Base-by-base conservation (phyloP, 139 green algal species). In the Ettlia oleoabundans region DNA sequence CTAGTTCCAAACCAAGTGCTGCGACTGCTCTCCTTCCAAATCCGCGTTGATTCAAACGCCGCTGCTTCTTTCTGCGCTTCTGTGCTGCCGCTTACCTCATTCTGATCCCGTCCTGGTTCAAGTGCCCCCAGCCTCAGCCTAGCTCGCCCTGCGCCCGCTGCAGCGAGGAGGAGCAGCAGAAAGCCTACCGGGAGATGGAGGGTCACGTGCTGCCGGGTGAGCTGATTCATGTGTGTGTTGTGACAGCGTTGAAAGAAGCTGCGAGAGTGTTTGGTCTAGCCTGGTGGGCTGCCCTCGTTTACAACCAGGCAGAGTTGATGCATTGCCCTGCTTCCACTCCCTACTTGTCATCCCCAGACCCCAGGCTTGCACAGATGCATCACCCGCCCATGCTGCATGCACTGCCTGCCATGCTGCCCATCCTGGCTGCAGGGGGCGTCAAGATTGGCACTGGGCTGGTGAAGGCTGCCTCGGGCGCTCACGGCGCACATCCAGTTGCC, bases 191-290 rank as follows among this genome's bases (percentile, higher is more conserved):
- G n/a, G 72, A 78, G 15, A 78, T 78, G 72, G 24, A 67, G 3
- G 72, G 72, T n/a, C 72, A 78, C 32, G 72, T 78, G 51, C 51
- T 78, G 21, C 72, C 72, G 9, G 72, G 72, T 78, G 43, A 28
- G 65, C 22, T 26, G 38, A 58, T 24, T 58, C 13, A 10, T 24
- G 47, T 58, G 62, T 68, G 62, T 30, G 26, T 32, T 8, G 4
- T 64, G 53, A 10, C 53, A 10, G 53, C 63, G 1, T 3, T 19
- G 15, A 30, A 22, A 33, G 64, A 43, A 33, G 1, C 64, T 47
- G 6, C 9, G 63, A 67, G 6, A 15, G 35, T 22, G 10, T 38
- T 4, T 51, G 65, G 35, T 53, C 15, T 37, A 4, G 65, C 35
- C 6, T 18, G 38, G 1, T 7, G 8, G 13, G 33, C 33, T 43